phyloP scores from a whole-genome alignment of 148 eudicot genomes.

The Gaultheria prostrata region DNA sequence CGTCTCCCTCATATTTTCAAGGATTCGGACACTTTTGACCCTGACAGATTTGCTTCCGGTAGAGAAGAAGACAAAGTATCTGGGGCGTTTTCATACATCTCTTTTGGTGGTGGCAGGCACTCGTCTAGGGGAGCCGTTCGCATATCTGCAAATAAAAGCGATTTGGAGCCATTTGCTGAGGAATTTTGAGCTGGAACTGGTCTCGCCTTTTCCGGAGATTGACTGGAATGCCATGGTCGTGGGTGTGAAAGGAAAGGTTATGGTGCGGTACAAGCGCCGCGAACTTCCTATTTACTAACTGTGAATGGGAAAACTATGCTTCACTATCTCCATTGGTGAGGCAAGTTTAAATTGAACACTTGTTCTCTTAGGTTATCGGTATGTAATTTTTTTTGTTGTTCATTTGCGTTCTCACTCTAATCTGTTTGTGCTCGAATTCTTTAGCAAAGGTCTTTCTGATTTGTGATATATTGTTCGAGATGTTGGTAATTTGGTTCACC shows the following conservation, averaged over 20 bases:
- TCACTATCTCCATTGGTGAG: neutral
- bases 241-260: constrained; percentile 72
- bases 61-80: constrained; percentile 92
- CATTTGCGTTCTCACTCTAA: neutral
- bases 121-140: constrained; percentile 97
- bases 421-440: neutral
- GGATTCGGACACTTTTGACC: constrained; percentile 79
- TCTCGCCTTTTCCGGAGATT: constrained; percentile 95
- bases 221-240: constrained; percentile 94
- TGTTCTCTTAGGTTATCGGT: neutral
- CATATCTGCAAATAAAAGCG: constrained; percentile 89
- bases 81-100: constrained; percentile 76
- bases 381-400: constrained; percentile 9
- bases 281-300: constrained; percentile 31
- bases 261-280: constrained; percentile 71
- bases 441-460: neutral
- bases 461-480: neutral
- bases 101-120: constrained; percentile 96
- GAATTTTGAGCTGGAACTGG: constrained; percentile 80
- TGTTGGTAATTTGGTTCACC: neutral
- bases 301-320: neutral
- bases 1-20: constrained; percentile 75
- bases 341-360: neutral
- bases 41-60: constrained; percentile 72
- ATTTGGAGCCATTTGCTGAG: constrained; percentile 94